Evolutionary conservation across 352 stramenopile species (phyloP).

Genomic region (Phytophthora rubi): DNA sequence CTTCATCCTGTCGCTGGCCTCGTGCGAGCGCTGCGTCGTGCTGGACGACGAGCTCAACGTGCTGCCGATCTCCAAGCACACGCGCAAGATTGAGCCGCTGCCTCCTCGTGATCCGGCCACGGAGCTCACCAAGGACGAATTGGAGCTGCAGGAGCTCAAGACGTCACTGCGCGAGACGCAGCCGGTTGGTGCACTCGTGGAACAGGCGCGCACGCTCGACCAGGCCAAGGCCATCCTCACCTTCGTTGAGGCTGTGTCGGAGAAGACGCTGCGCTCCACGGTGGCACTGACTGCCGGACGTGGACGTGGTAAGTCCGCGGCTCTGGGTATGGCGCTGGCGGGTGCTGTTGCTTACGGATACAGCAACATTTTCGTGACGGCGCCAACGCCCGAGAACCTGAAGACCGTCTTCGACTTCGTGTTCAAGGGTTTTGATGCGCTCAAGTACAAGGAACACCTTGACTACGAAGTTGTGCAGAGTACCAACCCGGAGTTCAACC

Average conservation of each 20-base stretch:
- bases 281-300: conserved; percentile 95
- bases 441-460: conserved; percentile 97
- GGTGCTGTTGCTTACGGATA: conserved; percentile 88
- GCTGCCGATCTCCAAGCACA: conserved; percentile 95
- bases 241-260: conserved; percentile 97
- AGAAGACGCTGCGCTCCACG: conserved; percentile 95
- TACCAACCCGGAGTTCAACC: conserved; percentile 86
- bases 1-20: conserved; percentile 98
- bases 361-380: conserved; percentile 98
- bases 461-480: conserved; percentile 96
- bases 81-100: conserved; percentile 90
- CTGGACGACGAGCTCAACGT: conserved; percentile 99
- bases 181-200: conserved; percentile 95
- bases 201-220: conserved; percentile 95
- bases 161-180: conserved; percentile 95
- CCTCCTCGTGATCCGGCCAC: conserved; percentile 62
- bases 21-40: conserved; percentile 96
- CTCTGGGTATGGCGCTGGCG: conserved; percentile 93
- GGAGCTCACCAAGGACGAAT: conserved; percentile 77
- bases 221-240: conserved; percentile 96
- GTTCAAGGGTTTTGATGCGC: conserved; percentile 93
- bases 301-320: conserved; percentile 97
- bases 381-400: conserved; percentile 98
- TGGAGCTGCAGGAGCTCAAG: conserved; percentile 94
- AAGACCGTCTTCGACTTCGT: conserved; percentile 99